Base-by-base conservation (phyloP, 441 rosid genomes). In the Eruca vesicaria region DNA sequence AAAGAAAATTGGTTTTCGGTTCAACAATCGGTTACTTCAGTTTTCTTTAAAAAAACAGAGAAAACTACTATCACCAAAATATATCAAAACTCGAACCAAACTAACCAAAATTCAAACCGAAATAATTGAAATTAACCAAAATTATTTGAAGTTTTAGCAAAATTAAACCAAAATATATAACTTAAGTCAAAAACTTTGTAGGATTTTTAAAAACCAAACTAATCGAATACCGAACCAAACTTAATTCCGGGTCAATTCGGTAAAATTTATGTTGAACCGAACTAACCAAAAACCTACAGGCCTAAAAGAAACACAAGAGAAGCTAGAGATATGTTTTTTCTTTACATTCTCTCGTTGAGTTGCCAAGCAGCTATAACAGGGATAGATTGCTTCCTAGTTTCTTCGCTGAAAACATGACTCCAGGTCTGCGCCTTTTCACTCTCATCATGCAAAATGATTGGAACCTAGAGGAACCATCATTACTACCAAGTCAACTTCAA, bases 291-390 rank as follows among this genome's bases (percentile, higher is more conserved):
- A n/a, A n/a, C 15, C 48, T 3, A 18, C 52, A 6, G 0, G 18
- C 15, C 52, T 43, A n/a, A 43, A 5, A 6, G 52, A n/a, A 43
- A 43, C 9, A 43, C 41, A 67, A 33, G 71, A 64, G 8, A 55
- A 73, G 36, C 43, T n/a, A 43, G 5, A n/a, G 52, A 43, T 9
- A 43, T n/a, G 9, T 29, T 12, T 58, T 31, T 18, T 53, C 4
- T 9, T 69, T 76, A 96, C 98, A 96, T 96, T 88, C 98, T 90
- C 87, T 96, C 99, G 73, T 96, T 93, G 56, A 96, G 80, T 68
- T 93, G 97, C 97, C 98, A 96, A 81, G 94, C 90, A 6, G 93
- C 84, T 71, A 89, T 63, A 56, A 96, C 99, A 0, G 99, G 91
- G 72, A 96, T 89, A 45, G 97, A 86, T 68, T 89, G 97, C 71